Base-by-base conservation (phyloP, 1,284 basidiomycete genomes). In the Fomitopsis pinicola region DNA sequence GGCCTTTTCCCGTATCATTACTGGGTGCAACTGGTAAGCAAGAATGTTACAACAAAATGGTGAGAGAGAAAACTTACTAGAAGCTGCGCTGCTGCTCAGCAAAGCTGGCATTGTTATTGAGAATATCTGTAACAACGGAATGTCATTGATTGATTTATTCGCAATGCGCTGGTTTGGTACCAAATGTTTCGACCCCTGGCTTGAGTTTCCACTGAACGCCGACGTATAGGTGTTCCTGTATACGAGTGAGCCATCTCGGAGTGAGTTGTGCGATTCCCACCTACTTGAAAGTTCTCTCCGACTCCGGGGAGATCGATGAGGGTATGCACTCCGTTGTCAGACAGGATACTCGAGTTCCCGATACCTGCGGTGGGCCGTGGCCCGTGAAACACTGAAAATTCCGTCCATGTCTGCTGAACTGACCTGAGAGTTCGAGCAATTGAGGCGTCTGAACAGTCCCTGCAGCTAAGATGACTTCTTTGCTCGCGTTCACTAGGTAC, bases 361-460 rank as follows among this genome's bases (percentile, higher is more conserved):
- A 72, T 64, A 0, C 64, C 64, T 67, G 28, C 8, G 10, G 35
- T 36, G 35, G 10, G 10, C 6, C 35, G 35, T 36, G 35, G 22
- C 22, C 22, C 22, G 22, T 22, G 22, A 55, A 14, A 56, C 14
- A 15, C 30, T 35, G 54, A 15, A 42, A 48, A 30, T 55, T 28
- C 17, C 12, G 42, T 19, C 10, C 57, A 17, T 45, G 44, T 42
- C 12, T 28, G 14, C 14, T 19, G 19, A 40, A 26, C 40, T 57
- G 35, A 61, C 71, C 71, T n/a, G 69, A 70, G 4, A 71, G 61
- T 57, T 71, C 65, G 14, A 73, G 65, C 3, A 72, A 33, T 19
- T 73, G 70, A 6, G 69, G 70, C 7, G 68, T 69, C 28, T 68
- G 67, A 12, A 64, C 54, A 5, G 67, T 57, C 35, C 69, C 66